Evolutionary conservation across 2,329 filamentous ascomycete species (phyloP).

Genomic region (Fusarium sacchari): DNA sequence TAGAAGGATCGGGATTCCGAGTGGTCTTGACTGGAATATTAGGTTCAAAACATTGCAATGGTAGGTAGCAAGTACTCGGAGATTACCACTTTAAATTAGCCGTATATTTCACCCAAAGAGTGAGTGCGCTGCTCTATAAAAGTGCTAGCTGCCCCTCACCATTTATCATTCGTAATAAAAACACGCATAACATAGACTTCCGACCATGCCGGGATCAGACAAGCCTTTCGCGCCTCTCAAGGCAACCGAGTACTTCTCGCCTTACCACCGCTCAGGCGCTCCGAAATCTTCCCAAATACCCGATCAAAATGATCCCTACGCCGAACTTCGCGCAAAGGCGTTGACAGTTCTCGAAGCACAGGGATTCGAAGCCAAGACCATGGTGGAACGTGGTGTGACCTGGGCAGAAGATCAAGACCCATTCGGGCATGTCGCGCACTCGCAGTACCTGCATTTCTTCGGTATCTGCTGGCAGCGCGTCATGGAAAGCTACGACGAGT

Average conservation of each 20-base stretch:
- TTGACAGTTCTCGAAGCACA: not conserved
- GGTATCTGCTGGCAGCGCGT: not conserved
- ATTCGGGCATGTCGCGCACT: not conserved
- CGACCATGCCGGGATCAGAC: not conserved
- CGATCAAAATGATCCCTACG: not conserved
- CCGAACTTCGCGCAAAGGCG: not conserved
- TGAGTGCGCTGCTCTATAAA: not conserved
- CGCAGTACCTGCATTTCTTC: not conserved
- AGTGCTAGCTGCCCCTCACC: not conserved
- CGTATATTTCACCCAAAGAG: not conserved
- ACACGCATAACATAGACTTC: not conserved
- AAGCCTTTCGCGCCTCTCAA: not conserved
- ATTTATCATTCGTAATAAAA: not conserved
- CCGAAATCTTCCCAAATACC: not conserved
- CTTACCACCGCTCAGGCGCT: not conserved
- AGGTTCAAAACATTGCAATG: accelerated
- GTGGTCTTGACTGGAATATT: not conserved
- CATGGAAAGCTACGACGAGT: not conserved
- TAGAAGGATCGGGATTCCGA: not conserved
- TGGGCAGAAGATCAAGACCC: not conserved
- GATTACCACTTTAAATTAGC: not conserved
- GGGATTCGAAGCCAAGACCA: not conserved
- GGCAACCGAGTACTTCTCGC: not conserved
- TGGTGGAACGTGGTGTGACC: not conserved
- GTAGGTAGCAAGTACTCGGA: not conserved